Percentiles rank a stretch among this genome's conserved stretches.
Conservation (phyloP, 768 basidiomycete genomes). For the Gymnopilus dilepis region DNA sequence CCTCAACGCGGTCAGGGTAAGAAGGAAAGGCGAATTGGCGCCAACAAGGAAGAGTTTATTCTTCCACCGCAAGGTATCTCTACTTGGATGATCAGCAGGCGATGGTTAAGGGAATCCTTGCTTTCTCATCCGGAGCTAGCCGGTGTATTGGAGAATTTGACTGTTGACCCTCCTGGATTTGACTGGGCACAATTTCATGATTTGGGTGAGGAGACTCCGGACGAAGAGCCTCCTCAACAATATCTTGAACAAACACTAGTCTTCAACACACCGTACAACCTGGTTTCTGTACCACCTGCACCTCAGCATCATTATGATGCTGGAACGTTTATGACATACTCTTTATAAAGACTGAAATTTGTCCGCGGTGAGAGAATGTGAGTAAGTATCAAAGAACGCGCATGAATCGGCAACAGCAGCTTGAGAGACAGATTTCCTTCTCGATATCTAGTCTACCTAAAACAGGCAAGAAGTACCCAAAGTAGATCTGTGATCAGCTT, state of each 20-base stretch:
- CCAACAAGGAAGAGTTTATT: constrained; percentile 57
- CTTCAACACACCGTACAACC: constrained; percentile 24
- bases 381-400: not conserved
- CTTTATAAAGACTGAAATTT: constrained; percentile 27
- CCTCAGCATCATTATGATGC: constrained; percentile 25
- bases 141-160: constrained; percentile 44
- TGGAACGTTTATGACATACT: constrained; percentile 41
- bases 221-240: constrained; percentile 29
- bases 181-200: constrained; percentile 53
- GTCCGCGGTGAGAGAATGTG: not conserved
- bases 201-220: constrained; percentile 65
- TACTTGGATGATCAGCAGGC: constrained; percentile 78
- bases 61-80: constrained; percentile 70
- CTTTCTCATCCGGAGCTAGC: constrained; percentile 52
- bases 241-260: constrained; percentile 5
- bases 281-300: constrained; percentile 22
- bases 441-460: not conserved
- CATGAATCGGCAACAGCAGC: too few relatives aligned
- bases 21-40: constrained; percentile 57
- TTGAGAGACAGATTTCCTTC: not conserved
- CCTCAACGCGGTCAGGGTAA: constrained; percentile 65
- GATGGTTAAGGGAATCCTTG: constrained; percentile 57
- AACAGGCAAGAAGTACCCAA: constrained; percentile 25
- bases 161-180: constrained; percentile 53
- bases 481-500: constrained; percentile 1